Conservation (phyloP, 2,329 filamentous ascomycete genomes). For the Phaeosphaeria sp. region DNA sequence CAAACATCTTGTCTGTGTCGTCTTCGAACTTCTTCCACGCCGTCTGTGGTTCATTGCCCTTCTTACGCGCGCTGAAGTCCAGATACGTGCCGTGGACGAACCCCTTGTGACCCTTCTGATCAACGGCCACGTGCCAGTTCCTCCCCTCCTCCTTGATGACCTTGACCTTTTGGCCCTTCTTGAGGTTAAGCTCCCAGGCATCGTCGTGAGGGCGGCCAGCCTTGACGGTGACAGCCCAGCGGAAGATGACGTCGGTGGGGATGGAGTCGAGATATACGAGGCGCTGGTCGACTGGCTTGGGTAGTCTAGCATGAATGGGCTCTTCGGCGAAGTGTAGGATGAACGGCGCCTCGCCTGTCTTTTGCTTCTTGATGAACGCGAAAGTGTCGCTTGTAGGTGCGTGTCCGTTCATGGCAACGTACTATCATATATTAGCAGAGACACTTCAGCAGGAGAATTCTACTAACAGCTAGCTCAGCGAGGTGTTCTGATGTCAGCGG, state of each 20-base stretch:
- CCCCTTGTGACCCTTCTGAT: slow-evolving; percentile 19
- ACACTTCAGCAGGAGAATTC: background rate
- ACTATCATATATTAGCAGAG: slow-evolving; percentile 21
- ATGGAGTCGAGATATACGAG: background rate
- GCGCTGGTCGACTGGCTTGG: background rate
- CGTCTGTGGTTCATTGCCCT: slow-evolving; percentile 14
- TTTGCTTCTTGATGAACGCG: slow-evolving; percentile 34
- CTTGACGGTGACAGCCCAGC: slow-evolving; percentile 29
- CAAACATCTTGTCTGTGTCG: slow-evolving; percentile 23
- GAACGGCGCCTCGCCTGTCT: slow-evolving; percentile 15
- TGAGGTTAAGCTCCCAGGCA: slow-evolving; percentile 31
- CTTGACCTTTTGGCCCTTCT: slow-evolving; percentile 32
- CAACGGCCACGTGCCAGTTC: slow-evolving; percentile 31
- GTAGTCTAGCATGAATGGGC: slow-evolving; percentile 15
- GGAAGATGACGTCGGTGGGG: slow-evolving; percentile 4
- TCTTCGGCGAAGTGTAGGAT: slow-evolving; percentile 27
- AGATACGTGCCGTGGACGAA: slow-evolving; percentile 37
- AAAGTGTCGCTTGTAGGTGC: slow-evolving; percentile 27
- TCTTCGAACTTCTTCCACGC: slow-evolving; percentile 26
- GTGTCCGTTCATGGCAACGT: slow-evolving; percentile 30
- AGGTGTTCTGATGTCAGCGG: slow-evolving; percentile 4
- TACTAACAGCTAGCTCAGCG: slow-evolving; percentile 28
- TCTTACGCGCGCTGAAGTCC: slow-evolving; percentile 19
- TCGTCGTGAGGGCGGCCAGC: slow-evolving; percentile 30
- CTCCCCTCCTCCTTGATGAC: slow-evolving; percentile 29